phyloP scores from a whole-genome alignment of 2,329 filamentous ascomycete species.

The Arthrobotrys pseudoclavata region DNA sequence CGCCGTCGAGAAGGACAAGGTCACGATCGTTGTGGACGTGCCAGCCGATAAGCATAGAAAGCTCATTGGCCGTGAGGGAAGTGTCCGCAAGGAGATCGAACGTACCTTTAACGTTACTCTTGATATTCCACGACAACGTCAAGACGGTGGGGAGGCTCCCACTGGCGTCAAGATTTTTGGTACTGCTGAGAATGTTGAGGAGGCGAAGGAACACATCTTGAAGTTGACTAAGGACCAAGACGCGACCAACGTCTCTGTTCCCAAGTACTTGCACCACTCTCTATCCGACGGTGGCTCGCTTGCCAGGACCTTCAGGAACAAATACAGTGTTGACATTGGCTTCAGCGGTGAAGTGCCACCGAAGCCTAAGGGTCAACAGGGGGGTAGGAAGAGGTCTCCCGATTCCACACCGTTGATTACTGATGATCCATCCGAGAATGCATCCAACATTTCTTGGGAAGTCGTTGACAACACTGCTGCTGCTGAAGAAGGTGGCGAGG shows the following conservation, averaged over 20 bases:
- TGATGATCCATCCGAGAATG: slow-evolving; percentile 75
- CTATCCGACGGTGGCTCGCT: slow-evolving; percentile 91
- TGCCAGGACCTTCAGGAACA: slow-evolving; percentile 89
- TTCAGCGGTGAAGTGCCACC: slow-evolving; percentile 84
- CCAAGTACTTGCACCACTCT: slow-evolving; percentile 83
- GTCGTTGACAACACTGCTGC: slow-evolving; percentile 75
- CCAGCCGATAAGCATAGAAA: slow-evolving; percentile 90
- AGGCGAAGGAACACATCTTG: slow-evolving; percentile 87
- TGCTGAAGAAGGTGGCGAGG: slow-evolving; percentile 70
- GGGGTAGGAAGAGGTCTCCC: slow-evolving; percentile 71
- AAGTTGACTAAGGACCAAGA: slow-evolving; percentile 85
- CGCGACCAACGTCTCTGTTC: slow-evolving; percentile 87
- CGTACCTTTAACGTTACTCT: slow-evolving; percentile 86
- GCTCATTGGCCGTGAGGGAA: slow-evolving; percentile 91
- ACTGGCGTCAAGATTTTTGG: slow-evolving; percentile 90
- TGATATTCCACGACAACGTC: slow-evolving; percentile 91
- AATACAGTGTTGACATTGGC: slow-evolving; percentile 90
- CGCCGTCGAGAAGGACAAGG: slow-evolving; percentile 84
- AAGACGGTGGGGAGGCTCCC: slow-evolving; percentile 70
- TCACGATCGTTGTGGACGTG: slow-evolving; percentile 82
- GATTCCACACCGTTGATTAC: slow-evolving; percentile 88
- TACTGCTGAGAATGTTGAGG: slow-evolving; percentile 80
- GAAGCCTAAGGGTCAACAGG: slow-evolving; percentile 70
- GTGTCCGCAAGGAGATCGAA: slow-evolving; percentile 86
- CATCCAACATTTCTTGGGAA: slow-evolving; percentile 82